Conservation (phyloP, 352 stramenopile species). For the Globisporangium radiosum region DNA sequence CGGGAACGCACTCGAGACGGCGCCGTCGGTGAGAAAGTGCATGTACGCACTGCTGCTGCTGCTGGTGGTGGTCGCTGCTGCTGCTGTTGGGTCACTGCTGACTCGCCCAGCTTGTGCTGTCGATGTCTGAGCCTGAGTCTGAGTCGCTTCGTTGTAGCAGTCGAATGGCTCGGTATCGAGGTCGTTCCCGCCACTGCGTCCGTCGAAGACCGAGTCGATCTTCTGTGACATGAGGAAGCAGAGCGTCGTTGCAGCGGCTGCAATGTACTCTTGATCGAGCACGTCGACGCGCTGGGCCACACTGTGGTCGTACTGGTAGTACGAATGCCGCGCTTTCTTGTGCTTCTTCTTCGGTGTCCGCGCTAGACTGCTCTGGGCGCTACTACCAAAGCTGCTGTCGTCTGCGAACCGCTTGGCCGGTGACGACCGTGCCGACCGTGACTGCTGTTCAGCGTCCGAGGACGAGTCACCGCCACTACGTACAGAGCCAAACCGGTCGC, state of each 20-base stretch:
- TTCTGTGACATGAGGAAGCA: constrained; percentile 84
- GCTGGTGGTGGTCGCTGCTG: constrained; percentile 3
- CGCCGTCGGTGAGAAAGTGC: constrained; percentile 66
- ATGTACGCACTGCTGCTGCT: constrained; percentile 35
- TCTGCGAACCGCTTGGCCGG: constrained; percentile 14
- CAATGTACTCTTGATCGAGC: constrained; percentile 77
- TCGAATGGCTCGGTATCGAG: constrained; percentile 62
- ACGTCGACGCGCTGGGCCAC: constrained; percentile 24
- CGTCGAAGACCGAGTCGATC: constrained; percentile 76
- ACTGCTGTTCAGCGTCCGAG: constrained; percentile 16
- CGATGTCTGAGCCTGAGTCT: too few relatives aligned
- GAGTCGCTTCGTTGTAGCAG: constrained; percentile 35
- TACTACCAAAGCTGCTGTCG: background rate
- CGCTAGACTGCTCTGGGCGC: constrained; percentile 1
- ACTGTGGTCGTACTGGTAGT: constrained; percentile 8
- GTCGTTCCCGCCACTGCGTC: constrained; percentile 21
- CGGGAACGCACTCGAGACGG: constrained; percentile 2
- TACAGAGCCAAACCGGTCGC: constrained; percentile 12
- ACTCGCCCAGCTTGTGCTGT: too few relatives aligned
- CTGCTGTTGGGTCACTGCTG: background rate
- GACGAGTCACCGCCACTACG: constrained; percentile 11
- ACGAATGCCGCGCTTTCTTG: constrained; percentile 24
- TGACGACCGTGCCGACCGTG: constrained; percentile 28
- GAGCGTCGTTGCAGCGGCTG: constrained; percentile 65
- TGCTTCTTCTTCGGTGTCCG: constrained; percentile 41